Evolutionary conservation across 2,329 filamentous ascomycete genomes (phyloP), one percentile per base, ranked within the genome.

Genomic region (Paecilomyces sp.): DNA sequence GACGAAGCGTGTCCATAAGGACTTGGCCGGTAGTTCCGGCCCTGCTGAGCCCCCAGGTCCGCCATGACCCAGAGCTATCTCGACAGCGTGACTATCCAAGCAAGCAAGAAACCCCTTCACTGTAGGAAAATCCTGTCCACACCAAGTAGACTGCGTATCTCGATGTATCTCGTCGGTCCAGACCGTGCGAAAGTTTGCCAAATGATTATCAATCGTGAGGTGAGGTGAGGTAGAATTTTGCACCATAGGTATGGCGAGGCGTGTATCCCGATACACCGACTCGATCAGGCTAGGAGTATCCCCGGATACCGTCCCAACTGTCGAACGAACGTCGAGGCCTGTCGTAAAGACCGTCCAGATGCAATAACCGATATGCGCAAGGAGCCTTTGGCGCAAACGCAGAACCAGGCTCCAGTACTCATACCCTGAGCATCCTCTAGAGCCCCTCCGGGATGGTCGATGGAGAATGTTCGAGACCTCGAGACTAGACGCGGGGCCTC

Each of bases 21-120:
- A 61, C 73, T 72, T 62, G 80, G 74, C 72, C 83, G 78, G 75
- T 85, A 82, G 70, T 83, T 81, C 73, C 85, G 81, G 68, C 84
- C 83, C 73, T 85, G 82, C 71, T 86, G 85, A 66, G 82, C 75
- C 71, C 82, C 78, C 76, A 87, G 84, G 73, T 88, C 85, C 72
- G 86, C 85, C 86, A 86, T 86, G 61, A 65, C 70, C 61, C 54
- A 60, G 41, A 24, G 58, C 56, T 51, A 15, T 28, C 28, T 28
- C 54, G 7, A 31, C 11, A 55, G 34, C 28, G 30, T 31, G 53
- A 54, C 13, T 34, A 3, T 57, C 15, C 50, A n/a, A 50, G 51
- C 33, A 55, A 30, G 50, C 52, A 55, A 34, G 8, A 52, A 54
- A 25, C 18, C 25, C 30, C 15, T 47, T 18, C 41, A 54, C 30